Evolutionary conservation across 169 alveolate species (phyloP), one percentile per base, ranked within the genome.

Genomic region (Cystoisospora suis): DNA sequence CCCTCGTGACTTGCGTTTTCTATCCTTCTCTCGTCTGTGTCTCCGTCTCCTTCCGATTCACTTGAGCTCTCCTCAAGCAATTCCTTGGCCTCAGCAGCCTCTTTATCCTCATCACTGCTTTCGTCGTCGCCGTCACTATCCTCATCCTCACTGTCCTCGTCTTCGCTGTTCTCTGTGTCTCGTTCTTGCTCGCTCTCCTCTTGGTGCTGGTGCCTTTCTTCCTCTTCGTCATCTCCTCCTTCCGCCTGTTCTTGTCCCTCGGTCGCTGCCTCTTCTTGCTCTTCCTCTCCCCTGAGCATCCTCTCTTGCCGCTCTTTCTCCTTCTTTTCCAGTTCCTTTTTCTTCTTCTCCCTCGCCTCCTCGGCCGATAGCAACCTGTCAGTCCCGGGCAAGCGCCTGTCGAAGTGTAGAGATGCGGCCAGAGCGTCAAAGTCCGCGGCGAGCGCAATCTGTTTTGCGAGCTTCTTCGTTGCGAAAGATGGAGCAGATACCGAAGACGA

Each of bases 401-500:
- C 86, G 29, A 86, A 86, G 1, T 75, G 83, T 42, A 86, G 83
- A 40, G 77, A 45, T 1, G 75, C 75, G n/a, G 91, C 91, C 6
- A 77, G 72, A 6, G 34, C n/a, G 45, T 86, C 91, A 40, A 59
- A 86, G 17, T 20, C 83, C 36, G 53, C 91, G n/a, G 91, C 91
- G 2, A n/a, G 45, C 6, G 45, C 27, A 36, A 23, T 12, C 42
- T 65, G 77, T 15, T 44, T 36, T 17, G 77, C 1, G 5, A 65
- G 0, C 5, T 36, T 32, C 12, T 36, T 1, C 61, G 20, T 49
- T 49, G 61, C 61, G 9, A 20, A 49, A 49, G 61, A 49, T 12
- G 61, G n/a, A 4, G 77, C 1, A 65, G 77, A 6, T 5, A 44
- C 42, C 5, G 77, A 65, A n/a, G 77, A 6, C 1, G 77, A 0